Base-by-base conservation (phyloP, 2,329 filamentous ascomycete species). In the Salinomyces thailandicus region DNA sequence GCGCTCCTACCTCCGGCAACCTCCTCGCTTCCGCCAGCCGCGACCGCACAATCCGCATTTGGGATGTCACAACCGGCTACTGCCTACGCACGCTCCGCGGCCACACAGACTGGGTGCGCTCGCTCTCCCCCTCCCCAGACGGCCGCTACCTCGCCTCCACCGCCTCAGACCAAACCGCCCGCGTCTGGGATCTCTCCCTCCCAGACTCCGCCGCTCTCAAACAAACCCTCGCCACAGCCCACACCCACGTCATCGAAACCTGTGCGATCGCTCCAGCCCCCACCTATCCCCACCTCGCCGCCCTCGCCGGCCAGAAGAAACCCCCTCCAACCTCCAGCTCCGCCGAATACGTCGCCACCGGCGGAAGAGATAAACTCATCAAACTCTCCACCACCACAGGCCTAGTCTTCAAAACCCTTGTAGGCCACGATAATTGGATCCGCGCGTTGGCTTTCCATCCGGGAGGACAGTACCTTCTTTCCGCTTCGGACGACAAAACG, bases 351-450 rank as follows among this genome's bases (percentile, higher is more conserved):
- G 73, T 94, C 56, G 89, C 87, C 0, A 94, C 87, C 0, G 89
- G 85, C 7, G 82, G 81, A 6, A 71, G 89, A 58, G 89, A 95
- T 61, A 95, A 94, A 66, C 81, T 79, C 0, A 93, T 96, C 55
- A 80, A 79, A 51, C 64, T 96, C 5, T 95, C 87, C 85, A 85
- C 94, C 57, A 73, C 79, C 8, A 75, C 85, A 36, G 89, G 89
- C 19, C 85, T 80, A 8, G 75, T 85, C 45, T 77, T 95, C 55
- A 89, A 85, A 58, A 91, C 82, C 0, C 68, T 96, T 1, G 65
- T 77, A 1, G 89, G 89, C 2, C 89, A 95, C 57, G 87, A 95
- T 58, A 95, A 95, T 57, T 96, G 89, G 89, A 77, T 96, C 6
- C 77, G 85, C 19, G 81, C 74, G 1, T 62, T 95, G 5, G 77